These are phyloP conservation scores for Microascus cirrosus DNA, from an alignment of 2,329 filamentous ascomycete genomes.

Conservation along the genomic window DNA sequence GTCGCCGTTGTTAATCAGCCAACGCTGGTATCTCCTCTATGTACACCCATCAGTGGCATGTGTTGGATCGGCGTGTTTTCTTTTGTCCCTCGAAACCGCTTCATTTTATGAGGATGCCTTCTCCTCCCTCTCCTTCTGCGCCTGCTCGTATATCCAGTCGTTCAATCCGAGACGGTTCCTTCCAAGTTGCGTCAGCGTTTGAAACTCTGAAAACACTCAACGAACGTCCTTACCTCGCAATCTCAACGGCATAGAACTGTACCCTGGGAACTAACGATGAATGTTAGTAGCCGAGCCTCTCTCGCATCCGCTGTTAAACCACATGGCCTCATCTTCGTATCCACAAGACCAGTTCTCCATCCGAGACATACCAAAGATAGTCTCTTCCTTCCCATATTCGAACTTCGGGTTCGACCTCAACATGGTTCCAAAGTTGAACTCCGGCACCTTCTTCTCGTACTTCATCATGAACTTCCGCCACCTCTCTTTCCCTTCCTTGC, in stretches of 20 bases:
- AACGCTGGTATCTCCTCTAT: background rate
- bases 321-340: background rate
- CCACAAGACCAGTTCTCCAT: background rate
- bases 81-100: background rate
- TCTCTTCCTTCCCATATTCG: constrained; percentile 81
- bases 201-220: background rate
- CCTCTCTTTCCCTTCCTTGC: constrained; percentile 82
- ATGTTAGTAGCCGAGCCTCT: background rate
- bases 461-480: constrained; percentile 92
- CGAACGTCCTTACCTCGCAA: constrained; percentile 18
- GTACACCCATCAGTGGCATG: background rate
- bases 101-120: background rate
- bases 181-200: background rate
- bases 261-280: constrained; percentile 35
- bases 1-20: background rate
- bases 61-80: background rate
- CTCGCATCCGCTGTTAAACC: background rate
- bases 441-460: constrained; percentile 91
- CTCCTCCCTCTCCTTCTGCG: constrained; percentile 41
- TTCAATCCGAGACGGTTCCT: constrained; percentile 78
- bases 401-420: constrained; percentile 64
- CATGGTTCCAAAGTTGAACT: constrained; percentile 98
- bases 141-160: constrained; percentile 91
- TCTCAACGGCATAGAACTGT: constrained; percentile 45
- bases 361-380: constrained; percentile 66